A percentile compares a stretch with the other conserved stretches of the same genome.
Evolutionary conservation across 2,329 filamentous ascomycete genomes (phyloP).

Genomic region (Alternaria sp.): DNA sequence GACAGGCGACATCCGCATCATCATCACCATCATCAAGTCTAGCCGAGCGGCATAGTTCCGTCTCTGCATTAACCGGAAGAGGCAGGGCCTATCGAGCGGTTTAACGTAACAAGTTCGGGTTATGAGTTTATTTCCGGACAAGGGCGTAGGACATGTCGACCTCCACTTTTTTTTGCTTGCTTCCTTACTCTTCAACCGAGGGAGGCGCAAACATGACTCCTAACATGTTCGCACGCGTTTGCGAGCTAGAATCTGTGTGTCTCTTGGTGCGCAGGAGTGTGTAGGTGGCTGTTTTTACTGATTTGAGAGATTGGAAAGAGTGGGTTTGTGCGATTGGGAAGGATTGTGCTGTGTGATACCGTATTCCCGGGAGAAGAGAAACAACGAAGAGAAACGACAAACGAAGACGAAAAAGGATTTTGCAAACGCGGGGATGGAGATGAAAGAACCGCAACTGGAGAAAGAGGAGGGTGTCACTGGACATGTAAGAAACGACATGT

Average conservation of each 20-base stretch:
- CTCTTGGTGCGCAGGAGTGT: not conserved
- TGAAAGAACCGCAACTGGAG: not conserved
- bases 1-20: no score
- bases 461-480: constrained; percentile 8
- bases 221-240: not conserved
- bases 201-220: not conserved
- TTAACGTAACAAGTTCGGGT: constrained; percentile 19
- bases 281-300: not conserved
- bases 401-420: not conserved
- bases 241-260: not conserved
- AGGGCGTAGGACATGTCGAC: not conserved
- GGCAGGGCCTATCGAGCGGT: not conserved
- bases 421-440: not conserved
- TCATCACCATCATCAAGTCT: no score
- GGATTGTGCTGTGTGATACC: not conserved
- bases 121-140: constrained; percentile 26
- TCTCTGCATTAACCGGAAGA: not conserved
- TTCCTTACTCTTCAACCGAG: not conserved
- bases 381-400: not conserved
- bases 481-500: not conserved
- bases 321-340: not conserved
- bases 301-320: not conserved
- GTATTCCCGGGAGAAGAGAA: not conserved
- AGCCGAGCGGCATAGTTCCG: not conserved
- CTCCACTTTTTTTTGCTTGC: constrained; percentile 10